Evolutionary conservation across 768 basidiomycete genomes (phyloP).

Genomic region (Calocybe gangraenosa): DNA sequence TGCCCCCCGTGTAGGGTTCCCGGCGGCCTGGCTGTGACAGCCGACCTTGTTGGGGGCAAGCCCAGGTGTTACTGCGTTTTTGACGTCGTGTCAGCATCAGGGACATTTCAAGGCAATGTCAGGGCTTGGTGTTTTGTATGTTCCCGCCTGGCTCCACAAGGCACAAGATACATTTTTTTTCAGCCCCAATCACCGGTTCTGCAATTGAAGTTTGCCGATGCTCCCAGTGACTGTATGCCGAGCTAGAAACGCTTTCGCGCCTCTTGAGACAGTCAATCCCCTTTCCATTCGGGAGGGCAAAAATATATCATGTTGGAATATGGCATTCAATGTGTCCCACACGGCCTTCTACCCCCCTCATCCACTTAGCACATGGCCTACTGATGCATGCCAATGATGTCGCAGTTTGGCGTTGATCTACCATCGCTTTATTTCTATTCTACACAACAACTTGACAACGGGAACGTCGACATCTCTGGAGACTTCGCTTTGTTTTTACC

Average conservation of each 20-base stretch:
- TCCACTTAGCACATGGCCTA: background rate
- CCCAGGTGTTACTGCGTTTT: background rate
- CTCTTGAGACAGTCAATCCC: background rate
- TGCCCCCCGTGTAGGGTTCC: background rate
- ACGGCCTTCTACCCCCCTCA: background rate
- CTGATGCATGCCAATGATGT: constrained; percentile 3
- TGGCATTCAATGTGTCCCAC: constrained; percentile 4
- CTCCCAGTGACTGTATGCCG: constrained; percentile 4
- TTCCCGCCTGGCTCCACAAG: constrained; percentile 5
- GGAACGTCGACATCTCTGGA: constrained; percentile 2
- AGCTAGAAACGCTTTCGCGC: background rate
- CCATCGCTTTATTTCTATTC: background rate
- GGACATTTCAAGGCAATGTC: background rate
- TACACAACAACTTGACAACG: constrained; percentile 1
- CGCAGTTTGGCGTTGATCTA: constrained; percentile 6
- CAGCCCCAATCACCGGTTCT: constrained; percentile 10
- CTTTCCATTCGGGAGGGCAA: constrained; percentile 1
- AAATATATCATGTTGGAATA: constrained; percentile 1
- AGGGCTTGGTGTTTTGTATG: background rate
- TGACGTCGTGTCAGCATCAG: constrained; percentile 5
- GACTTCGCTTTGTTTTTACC: background rate
- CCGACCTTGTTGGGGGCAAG: background rate
- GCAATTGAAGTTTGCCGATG: constrained; percentile 3
- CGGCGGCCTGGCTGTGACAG: background rate
- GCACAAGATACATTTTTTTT: background rate